Base-by-base conservation (phyloP, 1,284 basidiomycete species). In the Blastosporella zonata region DNA sequence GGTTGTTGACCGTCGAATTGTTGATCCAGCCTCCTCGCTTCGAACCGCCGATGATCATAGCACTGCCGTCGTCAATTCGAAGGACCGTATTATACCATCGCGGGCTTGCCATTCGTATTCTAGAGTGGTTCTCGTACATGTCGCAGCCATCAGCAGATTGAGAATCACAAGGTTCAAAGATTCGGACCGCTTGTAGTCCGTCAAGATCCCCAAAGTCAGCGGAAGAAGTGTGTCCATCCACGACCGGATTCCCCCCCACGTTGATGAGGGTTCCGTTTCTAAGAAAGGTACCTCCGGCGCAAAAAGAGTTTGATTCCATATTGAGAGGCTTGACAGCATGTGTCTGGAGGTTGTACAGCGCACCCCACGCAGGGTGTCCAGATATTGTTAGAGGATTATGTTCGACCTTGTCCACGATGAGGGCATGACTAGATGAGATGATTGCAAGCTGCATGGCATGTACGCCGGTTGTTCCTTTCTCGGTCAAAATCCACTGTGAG, bases 261-360 rank as follows among this genome's bases (percentile, higher is more conserved):
- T 81, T 89, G 62, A 90, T 68, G 25, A 91, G 62, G 0, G 87
- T 88, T 1, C 87, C 89, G 55, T 90, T 88, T 34, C 81, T 65
- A 27, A 90, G 66, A 65, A 90, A 91, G 2, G 80, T 73, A 13
- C 91, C 90, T 21, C 87, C 87, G 5, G 90, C 90, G 62, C 90
- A 93, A 69, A 93, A 93, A n/a, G 87, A 91, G 63, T 93, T 92
- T 0, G 87, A 90, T 56, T 78, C 66, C 64, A 90, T 74, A 31
- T 72, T 62, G 20, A 93, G 70, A 33, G 90, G 79, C 31, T 72
- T 78, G 46, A 89, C 71, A 2, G 74, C 71, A 55, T 85, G 74
- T 1, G 80, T 81, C 23, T 79, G 63, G 49, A 90, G 67, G 63
- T 90, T 79, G 65, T 84, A 92, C 17, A 90, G 62, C 1, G 82